Percentiles rank a stretch among this genome's conserved stretches.
phyloP scores from a whole-genome alignment of 1,284 basidiomycete genomes.

The Trichosporon ovoides region DNA sequence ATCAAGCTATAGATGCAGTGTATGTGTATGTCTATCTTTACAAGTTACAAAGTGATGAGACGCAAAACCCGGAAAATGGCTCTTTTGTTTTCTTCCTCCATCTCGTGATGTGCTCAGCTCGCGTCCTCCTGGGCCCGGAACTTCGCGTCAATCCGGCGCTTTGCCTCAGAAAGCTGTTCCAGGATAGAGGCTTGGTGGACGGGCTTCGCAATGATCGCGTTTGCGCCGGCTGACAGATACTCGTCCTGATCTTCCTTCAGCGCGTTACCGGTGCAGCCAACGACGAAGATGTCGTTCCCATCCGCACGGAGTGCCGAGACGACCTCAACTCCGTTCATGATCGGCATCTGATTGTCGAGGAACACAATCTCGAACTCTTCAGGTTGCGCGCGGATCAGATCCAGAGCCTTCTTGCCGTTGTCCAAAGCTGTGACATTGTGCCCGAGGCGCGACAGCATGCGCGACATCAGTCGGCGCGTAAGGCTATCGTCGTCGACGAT shows the following conservation, averaged over 20 bases:
- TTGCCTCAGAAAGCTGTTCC: conserved; percentile 37
- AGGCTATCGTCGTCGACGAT: conserved; percentile 50
- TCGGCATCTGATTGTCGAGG: conserved; percentile 53
- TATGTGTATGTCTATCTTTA: no score
- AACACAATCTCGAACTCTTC: conserved; percentile 19
- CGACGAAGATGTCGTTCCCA: conserved; percentile 66
- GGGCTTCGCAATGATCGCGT: conserved; percentile 49
- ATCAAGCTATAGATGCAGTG: no score
- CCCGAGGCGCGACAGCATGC: conserved; percentile 71
- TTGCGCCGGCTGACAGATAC: conserved; percentile 69
- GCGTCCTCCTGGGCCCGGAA: no score
- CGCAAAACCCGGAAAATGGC: no score
- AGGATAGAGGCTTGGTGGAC: conserved; percentile 41
- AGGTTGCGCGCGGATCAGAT: conserved; percentile 54
- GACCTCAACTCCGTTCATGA: conserved; percentile 69
- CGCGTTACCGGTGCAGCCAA: conserved; percentile 63
- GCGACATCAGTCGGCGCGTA: conserved; percentile 74
- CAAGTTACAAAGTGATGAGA: no score
- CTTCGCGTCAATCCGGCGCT: conserved; percentile 17
- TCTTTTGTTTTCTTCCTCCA: not conserved
- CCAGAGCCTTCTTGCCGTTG: conserved; percentile 74
- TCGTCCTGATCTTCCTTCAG: conserved; percentile 61
- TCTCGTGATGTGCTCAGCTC: no score
- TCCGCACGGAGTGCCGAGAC: conserved; percentile 62
- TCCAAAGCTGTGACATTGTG: conserved; percentile 75